Evolutionary conservation across 129 eudicot species (phyloP).

Genomic region (Flaveria bidentis): DNA sequence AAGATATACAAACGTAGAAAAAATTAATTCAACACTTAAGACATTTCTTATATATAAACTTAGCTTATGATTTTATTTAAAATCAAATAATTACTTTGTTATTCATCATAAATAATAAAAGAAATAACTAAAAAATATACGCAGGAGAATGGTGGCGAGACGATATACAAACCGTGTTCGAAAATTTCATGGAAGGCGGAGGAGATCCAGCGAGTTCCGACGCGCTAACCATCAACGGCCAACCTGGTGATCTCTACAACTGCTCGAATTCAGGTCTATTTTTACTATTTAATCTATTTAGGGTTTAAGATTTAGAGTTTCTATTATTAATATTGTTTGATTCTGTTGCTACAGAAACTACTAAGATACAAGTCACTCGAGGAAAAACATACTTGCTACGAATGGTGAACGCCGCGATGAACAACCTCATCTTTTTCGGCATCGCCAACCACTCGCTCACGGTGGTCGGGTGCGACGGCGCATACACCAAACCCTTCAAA

Average conservation of each 20-base stretch:
- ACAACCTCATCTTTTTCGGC: constrained; percentile 50
- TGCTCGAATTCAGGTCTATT: constrained; percentile 47
- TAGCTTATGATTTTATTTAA: not conserved
- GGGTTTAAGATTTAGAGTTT: not conserved
- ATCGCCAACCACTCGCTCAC: constrained; percentile 57
- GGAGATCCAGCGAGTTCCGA: constrained; percentile 55
- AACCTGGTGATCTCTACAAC: constrained; percentile 54
- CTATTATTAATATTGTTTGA: too few relatives aligned
- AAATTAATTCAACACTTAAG: not conserved
- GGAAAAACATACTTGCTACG: constrained; percentile 68
- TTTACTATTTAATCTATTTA: not conserved
- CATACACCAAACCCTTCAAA: constrained; percentile 53
- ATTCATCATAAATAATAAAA: not conserved
- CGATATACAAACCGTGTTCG: constrained; percentile 42
- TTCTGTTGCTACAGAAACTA: constrained; percentile 39
- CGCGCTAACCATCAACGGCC: constrained; percentile 59
- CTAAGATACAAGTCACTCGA: constrained; percentile 40
- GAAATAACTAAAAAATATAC: not conserved
- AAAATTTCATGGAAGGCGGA: constrained; percentile 35
- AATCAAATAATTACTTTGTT: not conserved
- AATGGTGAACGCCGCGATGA: constrained; percentile 66
- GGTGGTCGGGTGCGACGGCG: constrained; percentile 61
- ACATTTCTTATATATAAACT: not conserved
- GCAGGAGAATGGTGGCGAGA: constrained; percentile 65
- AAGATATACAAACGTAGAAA: not conserved